These are phyloP conservation scores for Sporothrix dimorphospora DNA, from an alignment of 2,329 filamentous ascomycete genomes.

Conservation along the genomic window DNA sequence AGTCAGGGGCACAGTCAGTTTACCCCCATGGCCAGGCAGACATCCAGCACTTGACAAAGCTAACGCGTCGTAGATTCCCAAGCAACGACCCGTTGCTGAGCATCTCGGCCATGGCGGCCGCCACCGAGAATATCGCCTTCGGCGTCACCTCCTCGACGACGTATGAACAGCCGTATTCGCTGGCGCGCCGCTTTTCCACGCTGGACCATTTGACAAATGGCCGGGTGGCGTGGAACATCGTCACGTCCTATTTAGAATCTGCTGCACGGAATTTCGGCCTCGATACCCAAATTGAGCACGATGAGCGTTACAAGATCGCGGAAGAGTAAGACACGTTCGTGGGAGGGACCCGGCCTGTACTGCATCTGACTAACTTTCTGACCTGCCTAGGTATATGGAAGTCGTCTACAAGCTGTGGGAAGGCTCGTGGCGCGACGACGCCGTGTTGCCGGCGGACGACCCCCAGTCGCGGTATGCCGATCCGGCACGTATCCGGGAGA, in stretches of 20 bases:
- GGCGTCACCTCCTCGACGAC: slow-evolving; percentile 32
- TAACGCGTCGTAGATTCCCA: slow-evolving; percentile 51
- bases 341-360: no score
- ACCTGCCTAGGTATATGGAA: slow-evolving; percentile 25
- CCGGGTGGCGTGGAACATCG: slow-evolving; percentile 28
- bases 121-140: slow-evolving; percentile 33
- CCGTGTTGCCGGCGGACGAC: slow-evolving; percentile 30
- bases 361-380: no score
- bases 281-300: slow-evolving; percentile 30
- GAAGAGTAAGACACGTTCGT: no score
- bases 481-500: slow-evolving; percentile 29
- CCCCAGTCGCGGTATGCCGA: slow-evolving; percentile 26
- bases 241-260: slow-evolving; percentile 34
- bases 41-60: no score
- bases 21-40: no score
- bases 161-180: slow-evolving; percentile 33
- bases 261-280: slow-evolving; percentile 33
- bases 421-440: slow-evolving; percentile 32
- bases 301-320: slow-evolving; percentile 35
- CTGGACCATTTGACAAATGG: slow-evolving; percentile 33
- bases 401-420: slow-evolving; percentile 35
- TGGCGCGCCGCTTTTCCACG: slow-evolving; percentile 32
- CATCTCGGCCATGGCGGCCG: slow-evolving; percentile 34
- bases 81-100: slow-evolving; percentile 69
- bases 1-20: slow-evolving; percentile 68